Percentiles rank a stretch among this genome's conserved stretches.
Evolutionary conservation across 441 rosid species (phyloP).

Genomic region (Pelargonium cotyledonis): DNA sequence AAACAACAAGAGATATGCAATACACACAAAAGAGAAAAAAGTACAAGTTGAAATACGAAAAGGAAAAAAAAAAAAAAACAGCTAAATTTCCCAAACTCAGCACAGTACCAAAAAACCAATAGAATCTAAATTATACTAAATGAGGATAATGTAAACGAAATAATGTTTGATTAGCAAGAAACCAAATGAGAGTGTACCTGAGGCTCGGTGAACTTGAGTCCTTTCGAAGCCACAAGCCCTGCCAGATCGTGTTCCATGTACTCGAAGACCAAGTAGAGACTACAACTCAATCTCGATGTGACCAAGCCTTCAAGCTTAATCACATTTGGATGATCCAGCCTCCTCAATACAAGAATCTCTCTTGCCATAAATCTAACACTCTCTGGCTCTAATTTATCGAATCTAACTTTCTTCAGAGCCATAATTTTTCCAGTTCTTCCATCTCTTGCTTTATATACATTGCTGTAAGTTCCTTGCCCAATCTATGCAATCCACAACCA

Average conservation of each 20-base stretch:
- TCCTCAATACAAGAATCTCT: slow-evolving; percentile 68
- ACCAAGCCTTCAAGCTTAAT: slow-evolving; percentile 82
- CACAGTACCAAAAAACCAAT: slow-evolving; percentile 2
- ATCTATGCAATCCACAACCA: slow-evolving; percentile 33
- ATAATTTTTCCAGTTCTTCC: slow-evolving; percentile 69
- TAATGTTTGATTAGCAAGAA: neutral
- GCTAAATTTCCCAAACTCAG: slow-evolving; percentile 19
- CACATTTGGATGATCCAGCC: slow-evolving; percentile 75
- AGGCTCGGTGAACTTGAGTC: slow-evolving; percentile 65
- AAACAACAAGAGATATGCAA: slow-evolving; percentile 18
- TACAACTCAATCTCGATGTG: slow-evolving; percentile 75
- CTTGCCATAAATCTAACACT: slow-evolving; percentile 93
- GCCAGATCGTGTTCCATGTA: slow-evolving; percentile 93
- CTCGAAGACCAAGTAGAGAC: slow-evolving; percentile 78
- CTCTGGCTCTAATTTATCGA: slow-evolving; percentile 80
- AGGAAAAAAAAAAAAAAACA: neutral
- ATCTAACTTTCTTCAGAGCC: slow-evolving; percentile 86
- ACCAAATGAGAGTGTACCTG: slow-evolving; percentile 41
- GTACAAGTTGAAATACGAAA: slow-evolving; percentile 19
- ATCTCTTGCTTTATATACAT: slow-evolving; percentile 86
- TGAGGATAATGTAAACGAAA: neutral
- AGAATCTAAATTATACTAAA: slow-evolving; percentile 1
- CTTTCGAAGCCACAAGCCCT: slow-evolving; percentile 60
- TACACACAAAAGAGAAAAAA: slow-evolving; percentile 21
- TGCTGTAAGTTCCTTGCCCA: slow-evolving; percentile 89